These are phyloP conservation scores for Saturnispora besseyi DNA, from an alignment of 805 yeast species.

Conservation along the genomic window DNA sequence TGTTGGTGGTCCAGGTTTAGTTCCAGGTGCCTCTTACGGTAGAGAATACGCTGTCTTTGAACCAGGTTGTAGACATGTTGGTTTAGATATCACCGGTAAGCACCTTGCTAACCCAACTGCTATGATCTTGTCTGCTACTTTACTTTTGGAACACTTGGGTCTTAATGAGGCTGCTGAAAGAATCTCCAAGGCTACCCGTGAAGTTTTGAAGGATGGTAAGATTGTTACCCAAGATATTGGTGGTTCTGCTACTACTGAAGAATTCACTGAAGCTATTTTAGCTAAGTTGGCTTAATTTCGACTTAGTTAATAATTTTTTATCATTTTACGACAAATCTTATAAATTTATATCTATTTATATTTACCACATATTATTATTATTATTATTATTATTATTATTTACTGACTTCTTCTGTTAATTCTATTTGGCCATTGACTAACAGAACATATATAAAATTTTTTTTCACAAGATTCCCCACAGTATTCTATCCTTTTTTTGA, in stretches of 20 bases:
- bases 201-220: slow-evolving; percentile 82
- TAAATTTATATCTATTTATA: neutral
- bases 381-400: neutral
- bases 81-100: slow-evolving; percentile 90
- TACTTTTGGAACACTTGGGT: slow-evolving; percentile 94
- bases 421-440: neutral
- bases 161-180: slow-evolving; percentile 75
- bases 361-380: neutral
- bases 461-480: too few relatives aligned
- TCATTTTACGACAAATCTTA: neutral
- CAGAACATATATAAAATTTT: too few relatives aligned
- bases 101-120: slow-evolving; percentile 98
- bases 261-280: slow-evolving; percentile 87
- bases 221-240: slow-evolving; percentile 84
- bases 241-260: slow-evolving; percentile 82
- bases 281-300: slow-evolving; percentile 41
- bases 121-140: slow-evolving; percentile 82
- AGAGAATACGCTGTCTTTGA: slow-evolving; percentile 96
- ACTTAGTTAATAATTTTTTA: neutral
- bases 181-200: slow-evolving; percentile 82
- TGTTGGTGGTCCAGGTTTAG: slow-evolving; percentile 97
- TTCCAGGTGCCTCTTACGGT: slow-evolving; percentile 98
- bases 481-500: too few relatives aligned
- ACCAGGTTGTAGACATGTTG: slow-evolving; percentile 99
- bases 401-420: neutral